Base-by-base conservation (phyloP, 257 asterid species). In the Solanum pinnatisectum region DNA sequence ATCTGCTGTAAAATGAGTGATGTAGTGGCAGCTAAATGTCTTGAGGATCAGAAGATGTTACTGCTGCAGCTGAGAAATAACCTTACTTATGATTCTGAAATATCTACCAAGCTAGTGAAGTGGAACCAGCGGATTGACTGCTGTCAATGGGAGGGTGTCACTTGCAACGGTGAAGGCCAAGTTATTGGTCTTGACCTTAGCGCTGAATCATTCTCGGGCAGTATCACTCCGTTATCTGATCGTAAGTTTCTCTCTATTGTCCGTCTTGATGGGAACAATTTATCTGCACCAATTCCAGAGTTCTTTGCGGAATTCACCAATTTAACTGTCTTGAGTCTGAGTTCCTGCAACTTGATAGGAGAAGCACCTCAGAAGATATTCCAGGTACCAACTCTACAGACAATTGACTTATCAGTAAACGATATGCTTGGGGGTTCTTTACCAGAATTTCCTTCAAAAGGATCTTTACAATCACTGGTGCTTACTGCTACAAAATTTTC, bases 81-180 rank as follows among this genome's bases (percentile, higher is more conserved):
- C 68, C 95, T 95, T 27, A 90, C 91, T 2, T 94, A 87, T 83
- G 94, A 94, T 87, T 87, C 94, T 32, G 93, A 95, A 20, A 22
- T 90, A 37, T 92, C 96, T 73, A 87, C 91, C 36, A 94, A 94
- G 90, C 82, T 94, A 59, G 90, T 71, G 82, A 86, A 56, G 77
- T 95, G 97, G 98, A 87, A 88, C n/a, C 89, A 83, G 83, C 73
- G 90, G 71, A 44, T n/a, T 2, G 93, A 93, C 63, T 91, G 92
- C 92, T 94, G 96, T 39, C 74, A 52, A 15, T 93, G 98, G 96
- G 37, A 74, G 22, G 97, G 96, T 4, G 92, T 94, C 78, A 59
- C 52, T 67, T 95, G 95, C 89, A 94, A 94, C 76, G 0, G 5
- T 12, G 78, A 35, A 2, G 92, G 93, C 18, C 92, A 87, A 18